Conservation (phyloP, 805 yeast genomes). For the Saccharomyces paradoxus region DNA sequence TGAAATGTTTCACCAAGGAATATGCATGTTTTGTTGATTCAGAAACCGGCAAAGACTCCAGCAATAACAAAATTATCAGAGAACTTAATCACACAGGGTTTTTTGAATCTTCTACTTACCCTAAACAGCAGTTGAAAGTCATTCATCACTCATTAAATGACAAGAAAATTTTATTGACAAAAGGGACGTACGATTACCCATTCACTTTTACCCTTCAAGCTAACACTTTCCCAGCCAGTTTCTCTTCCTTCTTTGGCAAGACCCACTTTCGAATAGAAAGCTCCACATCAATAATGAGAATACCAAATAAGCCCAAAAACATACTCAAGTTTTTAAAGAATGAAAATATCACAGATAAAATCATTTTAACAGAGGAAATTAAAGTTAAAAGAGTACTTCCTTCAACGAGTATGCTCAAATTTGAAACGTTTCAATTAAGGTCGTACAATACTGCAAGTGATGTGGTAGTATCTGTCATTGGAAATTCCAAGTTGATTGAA, state of each 20-base stretch:
- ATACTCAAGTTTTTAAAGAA: constrained; percentile 1
- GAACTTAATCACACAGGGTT: neutral
- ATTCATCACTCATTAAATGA: neutral
- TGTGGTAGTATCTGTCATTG: constrained; percentile 3
- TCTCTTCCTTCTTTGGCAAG: constrained; percentile 8
- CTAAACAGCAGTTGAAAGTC: constrained; percentile 1
- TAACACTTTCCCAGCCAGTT: constrained; percentile 8
- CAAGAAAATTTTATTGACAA: neutral
- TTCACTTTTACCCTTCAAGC: constrained; percentile 10
- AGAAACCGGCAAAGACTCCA: neutral
- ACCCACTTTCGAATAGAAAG: constrained; percentile 14
- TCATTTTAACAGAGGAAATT: constrained; percentile 11
- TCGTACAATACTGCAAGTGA: neutral
- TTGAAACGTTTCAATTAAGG: neutral
- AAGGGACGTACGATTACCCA: constrained; percentile 12
- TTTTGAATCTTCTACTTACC: neutral
- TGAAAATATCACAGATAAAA: constrained; percentile 6
- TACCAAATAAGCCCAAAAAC: constrained; percentile 4
- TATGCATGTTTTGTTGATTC: constrained; percentile 9
- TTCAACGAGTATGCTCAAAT: constrained; percentile 1
- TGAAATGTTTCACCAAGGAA: constrained; percentile 17
- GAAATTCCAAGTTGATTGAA: constrained; percentile 11
- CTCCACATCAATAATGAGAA: constrained; percentile 1
- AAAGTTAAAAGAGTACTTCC: constrained; percentile 10
- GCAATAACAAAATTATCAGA: neutral